These are phyloP conservation scores for Aspergillus bombycis DNA, from an alignment of 2,329 filamentous ascomycete species.

Conservation along the genomic window DNA sequence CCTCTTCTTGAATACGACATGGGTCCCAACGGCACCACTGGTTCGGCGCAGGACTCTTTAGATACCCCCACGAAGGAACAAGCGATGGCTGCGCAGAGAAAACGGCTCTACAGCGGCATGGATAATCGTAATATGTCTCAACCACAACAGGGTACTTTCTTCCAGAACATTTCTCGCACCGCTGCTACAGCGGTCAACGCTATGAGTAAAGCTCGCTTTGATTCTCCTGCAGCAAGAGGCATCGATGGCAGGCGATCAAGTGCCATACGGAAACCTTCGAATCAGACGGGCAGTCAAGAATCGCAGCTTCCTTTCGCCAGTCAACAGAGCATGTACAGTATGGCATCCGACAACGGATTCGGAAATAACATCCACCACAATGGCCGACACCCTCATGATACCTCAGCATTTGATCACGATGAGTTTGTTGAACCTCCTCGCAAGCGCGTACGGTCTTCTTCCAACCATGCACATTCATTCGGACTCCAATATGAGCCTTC, in stretches of 20 bases:
- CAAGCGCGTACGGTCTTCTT: conserved; percentile 69
- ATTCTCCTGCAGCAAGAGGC: conserved; percentile 75
- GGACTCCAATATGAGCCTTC: conserved; percentile 36
- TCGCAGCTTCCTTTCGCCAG: conserved; percentile 73
- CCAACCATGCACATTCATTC: conserved; percentile 52
- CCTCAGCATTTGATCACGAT: conserved; percentile 53
- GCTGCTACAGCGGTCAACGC: conserved; percentile 92
- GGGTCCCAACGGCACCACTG: conserved; percentile 59
- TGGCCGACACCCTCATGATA: conserved; percentile 35
- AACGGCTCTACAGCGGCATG: conserved; percentile 81
- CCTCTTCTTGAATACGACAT: conserved; percentile 55
- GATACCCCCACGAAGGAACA: conserved; percentile 98
- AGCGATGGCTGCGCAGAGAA: conserved; percentile 93
- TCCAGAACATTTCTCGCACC: conserved; percentile 93
- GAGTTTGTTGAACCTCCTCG: conserved; percentile 75
- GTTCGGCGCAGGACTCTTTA: conserved; percentile 72
- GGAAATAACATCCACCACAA: conserved; percentile 62
- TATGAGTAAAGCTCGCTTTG: conserved; percentile 93
- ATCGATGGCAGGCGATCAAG: conserved; percentile 68
- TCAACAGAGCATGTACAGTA: conserved; percentile 74
- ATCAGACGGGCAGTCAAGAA: conserved; percentile 62
- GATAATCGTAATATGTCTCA: conserved; percentile 69
- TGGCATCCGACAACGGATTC: conserved; percentile 75
- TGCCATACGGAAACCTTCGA: conserved; percentile 71
- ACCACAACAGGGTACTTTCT: conserved; percentile 79